Base-by-base conservation (phyloP, 768 basidiomycete species). In the Boletus sp. region DNA sequence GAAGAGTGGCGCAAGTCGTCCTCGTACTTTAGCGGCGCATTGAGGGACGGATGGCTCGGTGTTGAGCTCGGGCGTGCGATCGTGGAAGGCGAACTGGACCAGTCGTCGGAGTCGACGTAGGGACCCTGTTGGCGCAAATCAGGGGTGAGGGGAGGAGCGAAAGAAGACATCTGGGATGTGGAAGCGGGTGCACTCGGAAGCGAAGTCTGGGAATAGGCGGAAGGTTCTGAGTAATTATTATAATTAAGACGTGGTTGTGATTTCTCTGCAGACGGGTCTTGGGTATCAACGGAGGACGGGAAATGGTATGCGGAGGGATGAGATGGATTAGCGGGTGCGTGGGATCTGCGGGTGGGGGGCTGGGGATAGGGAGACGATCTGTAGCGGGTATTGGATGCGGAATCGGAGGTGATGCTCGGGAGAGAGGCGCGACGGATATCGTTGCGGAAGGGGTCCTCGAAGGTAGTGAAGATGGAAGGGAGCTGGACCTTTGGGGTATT, bases 11-110 rank as follows among this genome's bases (percentile, higher is more conserved):
- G 83, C 65, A 85, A 68, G 65, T 71, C 72, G 68, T 88, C 87
- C 74, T 87, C 85, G 76, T 88, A 88, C 66, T 87, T 87, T 61
- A 81, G 74, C 55, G 74, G 73, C 57, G 78, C 74, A 57, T 71
- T 48, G 37, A 67, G 78, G 62, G 79, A 77, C 49, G 79, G 71
- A 61, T 84, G 83, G 52, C 79, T 79, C 57, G 84, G 80, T 5
- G 85, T 84, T 14, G 85, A 86, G 72, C 68, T 81, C n/a, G 87
- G 83, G 53, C 87, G 85, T 61, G 81, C 73, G 69, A 88, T 86
- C 60, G 74, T 74, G 40, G 83, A 74, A 51, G 84, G 69, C 32
- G 83, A 77, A 51, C 61, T 61, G 58, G 77, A 78, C 82, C 86
- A 87, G 58, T 72, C 75, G 58, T 83, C 82, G 54, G 73, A 70